phyloP scores from a whole-genome alignment of 139 green algal genomes.

The Chlorella vulgaris region DNA sequence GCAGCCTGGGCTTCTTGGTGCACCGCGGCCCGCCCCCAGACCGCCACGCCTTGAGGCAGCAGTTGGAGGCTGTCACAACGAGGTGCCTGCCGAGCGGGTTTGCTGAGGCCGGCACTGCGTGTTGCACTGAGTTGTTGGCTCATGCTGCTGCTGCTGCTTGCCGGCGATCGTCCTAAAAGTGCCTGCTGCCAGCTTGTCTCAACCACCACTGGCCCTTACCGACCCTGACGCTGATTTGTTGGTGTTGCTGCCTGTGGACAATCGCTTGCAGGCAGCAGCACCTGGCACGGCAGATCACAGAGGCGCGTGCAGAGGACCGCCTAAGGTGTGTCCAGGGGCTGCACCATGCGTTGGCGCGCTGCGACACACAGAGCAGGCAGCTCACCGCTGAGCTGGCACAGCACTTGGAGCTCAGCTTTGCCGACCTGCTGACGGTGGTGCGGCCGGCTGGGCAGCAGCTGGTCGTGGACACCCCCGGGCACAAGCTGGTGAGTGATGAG shows the following conservation, averaged over 20 bases:
- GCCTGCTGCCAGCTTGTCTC: no score
- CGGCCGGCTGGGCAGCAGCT: constrained; percentile 16
- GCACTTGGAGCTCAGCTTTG: constrained; percentile 1
- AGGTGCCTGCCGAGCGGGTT: no score
- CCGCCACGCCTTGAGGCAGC: background rate
- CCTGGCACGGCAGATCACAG: background rate
- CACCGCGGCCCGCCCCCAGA: background rate
- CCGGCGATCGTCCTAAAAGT: no score
- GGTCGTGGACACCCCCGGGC: constrained; percentile 6
- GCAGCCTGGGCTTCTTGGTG: constrained; percentile 22
- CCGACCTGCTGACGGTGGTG: constrained; percentile 28
- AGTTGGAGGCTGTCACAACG: background rate
- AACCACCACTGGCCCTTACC: no score
- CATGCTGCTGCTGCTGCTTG: background rate
- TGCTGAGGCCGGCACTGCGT: background rate
- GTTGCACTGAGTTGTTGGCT: background rate
- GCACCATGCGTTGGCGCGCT: background rate
- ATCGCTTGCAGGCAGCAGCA: background rate
- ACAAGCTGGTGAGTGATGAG: constrained; percentile 23
- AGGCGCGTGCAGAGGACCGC: background rate
- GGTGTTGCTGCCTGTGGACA: no score
- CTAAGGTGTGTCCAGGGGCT: background rate
- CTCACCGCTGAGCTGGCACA: background rate
- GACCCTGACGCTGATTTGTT: no score
- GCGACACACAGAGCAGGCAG: background rate